A percentile compares a stretch with the other conserved stretches of the same genome.
These are phyloP conservation scores for Phytophthora chlamydospora DNA, from an alignment of 352 stramenopile genomes.

Conservation along the genomic window DNA sequence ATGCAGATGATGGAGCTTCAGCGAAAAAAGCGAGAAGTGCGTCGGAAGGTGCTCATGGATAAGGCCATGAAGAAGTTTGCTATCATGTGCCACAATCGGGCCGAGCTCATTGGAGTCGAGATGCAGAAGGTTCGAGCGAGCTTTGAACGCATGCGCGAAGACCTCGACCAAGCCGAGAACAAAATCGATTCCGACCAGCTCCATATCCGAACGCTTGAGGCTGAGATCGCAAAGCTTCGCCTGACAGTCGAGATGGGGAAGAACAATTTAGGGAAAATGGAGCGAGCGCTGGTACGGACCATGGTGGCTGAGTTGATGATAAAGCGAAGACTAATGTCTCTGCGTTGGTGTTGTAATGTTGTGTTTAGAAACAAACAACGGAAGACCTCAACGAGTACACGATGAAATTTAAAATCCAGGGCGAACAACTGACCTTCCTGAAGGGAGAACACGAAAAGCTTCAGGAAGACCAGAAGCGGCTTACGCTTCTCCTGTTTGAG, in stretches of 20 bases:
- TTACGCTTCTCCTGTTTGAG: slow-evolving; percentile 70
- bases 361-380: slow-evolving; percentile 52
- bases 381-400: slow-evolving; percentile 58
- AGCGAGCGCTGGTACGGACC: slow-evolving; percentile 53
- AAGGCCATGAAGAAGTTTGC: slow-evolving; percentile 76
- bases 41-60: slow-evolving; percentile 73
- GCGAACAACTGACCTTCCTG: slow-evolving; percentile 40
- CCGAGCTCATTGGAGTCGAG: slow-evolving; percentile 64
- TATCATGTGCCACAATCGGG: slow-evolving; percentile 64
- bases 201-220: slow-evolving; percentile 65
- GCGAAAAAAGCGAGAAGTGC: slow-evolving; percentile 75
- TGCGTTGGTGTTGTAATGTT: background rate
- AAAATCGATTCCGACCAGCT: slow-evolving; percentile 77
- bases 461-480: slow-evolving; percentile 54
- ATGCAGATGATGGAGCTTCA: slow-evolving; percentile 60
- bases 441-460: slow-evolving; percentile 43
- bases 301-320: background rate
- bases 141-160: slow-evolving; percentile 48
- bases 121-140: slow-evolving; percentile 56
- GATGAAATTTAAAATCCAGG: slow-evolving; percentile 37
- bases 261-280: slow-evolving; percentile 48
- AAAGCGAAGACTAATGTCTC: background rate
- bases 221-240: slow-evolving; percentile 66
- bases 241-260: slow-evolving; percentile 70
- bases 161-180: slow-evolving; percentile 71